A percentile compares a stretch with the other conserved stretches of the same genome.
Conservation (phyloP, 2,329 filamentous ascomycete species). For the Bipolaris cookei region DNA sequence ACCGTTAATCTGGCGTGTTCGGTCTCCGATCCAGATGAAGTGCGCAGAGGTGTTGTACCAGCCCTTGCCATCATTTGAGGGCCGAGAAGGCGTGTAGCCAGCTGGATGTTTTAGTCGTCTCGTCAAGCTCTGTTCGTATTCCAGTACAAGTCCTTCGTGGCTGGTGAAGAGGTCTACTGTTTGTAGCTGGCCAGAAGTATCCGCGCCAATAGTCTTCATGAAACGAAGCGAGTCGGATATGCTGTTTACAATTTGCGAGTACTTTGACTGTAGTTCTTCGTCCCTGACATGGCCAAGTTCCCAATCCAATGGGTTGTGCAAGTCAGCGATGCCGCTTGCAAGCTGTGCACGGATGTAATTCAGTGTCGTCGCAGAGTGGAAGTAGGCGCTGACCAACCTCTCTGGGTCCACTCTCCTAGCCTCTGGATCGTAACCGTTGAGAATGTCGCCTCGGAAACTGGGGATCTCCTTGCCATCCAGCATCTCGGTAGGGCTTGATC, state of each 20-base stretch:
- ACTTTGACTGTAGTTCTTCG: slow-evolving; percentile 81
- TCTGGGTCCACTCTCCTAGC: slow-evolving; percentile 81
- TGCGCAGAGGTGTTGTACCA: slow-evolving; percentile 96
- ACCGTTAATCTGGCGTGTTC: slow-evolving; percentile 89
- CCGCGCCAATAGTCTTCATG: slow-evolving; percentile 91
- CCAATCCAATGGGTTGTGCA: slow-evolving; percentile 95
- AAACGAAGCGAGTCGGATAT: slow-evolving; percentile 92
- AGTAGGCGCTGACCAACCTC: slow-evolving; percentile 88
- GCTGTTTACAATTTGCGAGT: slow-evolving; percentile 80
- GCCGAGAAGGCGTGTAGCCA: slow-evolving; percentile 45
- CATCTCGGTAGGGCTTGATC: slow-evolving; percentile 85
- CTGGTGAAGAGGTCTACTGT: slow-evolving; percentile 95
- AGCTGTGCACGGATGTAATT: slow-evolving; percentile 90
- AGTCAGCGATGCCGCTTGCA: slow-evolving; percentile 86
- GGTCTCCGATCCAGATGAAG: slow-evolving; percentile 98
- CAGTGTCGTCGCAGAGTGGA: slow-evolving; percentile 90
- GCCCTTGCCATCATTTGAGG: slow-evolving; percentile 57
- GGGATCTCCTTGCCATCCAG: slow-evolving; percentile 81
- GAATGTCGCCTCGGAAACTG: slow-evolving; percentile 92
- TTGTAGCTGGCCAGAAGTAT: slow-evolving; percentile 81
- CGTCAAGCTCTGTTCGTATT: slow-evolving; percentile 91
- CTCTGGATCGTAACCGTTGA: slow-evolving; percentile 84
- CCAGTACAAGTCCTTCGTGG: slow-evolving; percentile 90
- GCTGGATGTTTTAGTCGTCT: slow-evolving; percentile 72
- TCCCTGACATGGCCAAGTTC: slow-evolving; percentile 89